These are phyloP conservation scores for Talaromyces sp. DNA, from an alignment of 2,329 filamentous ascomycete genomes.

Conservation along the genomic window DNA sequence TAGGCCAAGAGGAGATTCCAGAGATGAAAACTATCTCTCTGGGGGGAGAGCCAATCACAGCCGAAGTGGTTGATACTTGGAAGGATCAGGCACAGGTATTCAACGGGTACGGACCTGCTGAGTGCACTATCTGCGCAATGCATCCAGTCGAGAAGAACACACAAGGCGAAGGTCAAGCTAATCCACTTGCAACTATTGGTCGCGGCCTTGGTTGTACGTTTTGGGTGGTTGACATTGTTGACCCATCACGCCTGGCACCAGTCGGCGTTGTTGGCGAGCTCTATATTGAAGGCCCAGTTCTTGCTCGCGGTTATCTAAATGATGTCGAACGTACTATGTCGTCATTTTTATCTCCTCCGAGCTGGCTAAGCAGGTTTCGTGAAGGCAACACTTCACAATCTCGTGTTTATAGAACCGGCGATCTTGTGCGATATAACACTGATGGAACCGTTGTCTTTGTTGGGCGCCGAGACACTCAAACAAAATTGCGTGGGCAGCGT, in stretches of 20 bases:
- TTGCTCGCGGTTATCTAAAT: slow-evolving; percentile 46
- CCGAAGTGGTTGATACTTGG: slow-evolving; percentile 70
- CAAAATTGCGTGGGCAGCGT: slow-evolving; percentile 42
- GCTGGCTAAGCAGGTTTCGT: slow-evolving; percentile 30
- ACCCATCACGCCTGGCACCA: slow-evolving; percentile 41
- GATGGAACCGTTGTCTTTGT: slow-evolving; percentile 34
- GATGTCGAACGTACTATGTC: slow-evolving; percentile 35
- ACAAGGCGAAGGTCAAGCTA: background rate
- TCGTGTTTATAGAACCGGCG: slow-evolving; percentile 37
- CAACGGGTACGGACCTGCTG: slow-evolving; percentile 40
- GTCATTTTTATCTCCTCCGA: slow-evolving; percentile 37
- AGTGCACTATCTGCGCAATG: slow-evolving; percentile 19
- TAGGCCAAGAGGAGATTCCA: slow-evolving; percentile 39
- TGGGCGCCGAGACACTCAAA: slow-evolving; percentile 38
- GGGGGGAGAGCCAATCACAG: slow-evolving; percentile 63
- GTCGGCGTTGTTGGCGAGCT: slow-evolving; percentile 40
- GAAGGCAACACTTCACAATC: slow-evolving; percentile 26
- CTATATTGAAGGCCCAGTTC: slow-evolving; percentile 40
- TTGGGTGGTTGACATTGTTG: slow-evolving; percentile 48
- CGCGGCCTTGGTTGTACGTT: slow-evolving; percentile 25
- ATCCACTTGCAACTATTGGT: background rate
- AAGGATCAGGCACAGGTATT: slow-evolving; percentile 41
- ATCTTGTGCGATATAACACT: slow-evolving; percentile 33
- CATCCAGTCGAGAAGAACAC: background rate
- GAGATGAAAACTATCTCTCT: slow-evolving; percentile 43